A percentile compares a stretch with the other conserved stretches of the same genome.
Conservation (phyloP, 2,329 filamentous ascomycete genomes). For the Cladophialophora exuberans region DNA sequence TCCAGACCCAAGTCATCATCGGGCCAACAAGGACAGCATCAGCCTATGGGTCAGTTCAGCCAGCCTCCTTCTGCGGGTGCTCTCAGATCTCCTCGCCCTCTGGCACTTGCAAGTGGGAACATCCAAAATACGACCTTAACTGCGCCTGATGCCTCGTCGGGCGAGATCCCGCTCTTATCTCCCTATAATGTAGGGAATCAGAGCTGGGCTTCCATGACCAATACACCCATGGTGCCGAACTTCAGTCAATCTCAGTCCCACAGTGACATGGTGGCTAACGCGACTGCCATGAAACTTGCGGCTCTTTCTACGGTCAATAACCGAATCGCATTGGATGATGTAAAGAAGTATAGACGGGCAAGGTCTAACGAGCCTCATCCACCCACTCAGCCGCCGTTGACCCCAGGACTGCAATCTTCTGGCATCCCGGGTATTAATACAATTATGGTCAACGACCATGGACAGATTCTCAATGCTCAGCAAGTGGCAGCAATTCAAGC, state of each 20-base stretch:
- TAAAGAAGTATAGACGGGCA: conserved; percentile 90
- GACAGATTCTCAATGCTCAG: conserved; percentile 82
- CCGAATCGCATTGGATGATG: conserved; percentile 93
- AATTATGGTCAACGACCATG: conserved; percentile 93
- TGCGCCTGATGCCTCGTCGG: conserved; percentile 67
- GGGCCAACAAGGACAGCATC: conserved; percentile 56
- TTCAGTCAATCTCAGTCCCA: conserved; percentile 73
- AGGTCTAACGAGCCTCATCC: conserved; percentile 76
- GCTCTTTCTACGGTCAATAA: conserved; percentile 98
- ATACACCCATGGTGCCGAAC: conserved; percentile 90
- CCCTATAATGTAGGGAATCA: conserved; percentile 76
- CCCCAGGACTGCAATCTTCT: conserved; percentile 65
- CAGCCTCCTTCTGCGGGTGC: conserved; percentile 72
- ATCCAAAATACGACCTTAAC: conserved; percentile 84
- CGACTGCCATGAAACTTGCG: conserved; percentile 97
- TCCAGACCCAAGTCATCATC: conserved; percentile 77
- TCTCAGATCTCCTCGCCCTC: conserved; percentile 78
- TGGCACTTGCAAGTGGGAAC: conserved; percentile 64
- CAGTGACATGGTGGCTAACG: conserved; percentile 97
- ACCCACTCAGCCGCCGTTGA: conserved; percentile 63
- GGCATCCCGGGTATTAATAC: conserved; percentile 74
- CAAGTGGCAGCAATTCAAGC: conserved; percentile 82
- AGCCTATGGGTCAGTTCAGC: conserved; percentile 88
- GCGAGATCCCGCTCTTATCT: conserved; percentile 83
- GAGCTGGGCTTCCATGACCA: conserved; percentile 98